Percentiles rank a stretch among this genome's conserved stretches.
These are phyloP conservation scores for Penicillium paxilli DNA, from an alignment of 495 filamentous ascomycete genomes.

Conservation along the genomic window DNA sequence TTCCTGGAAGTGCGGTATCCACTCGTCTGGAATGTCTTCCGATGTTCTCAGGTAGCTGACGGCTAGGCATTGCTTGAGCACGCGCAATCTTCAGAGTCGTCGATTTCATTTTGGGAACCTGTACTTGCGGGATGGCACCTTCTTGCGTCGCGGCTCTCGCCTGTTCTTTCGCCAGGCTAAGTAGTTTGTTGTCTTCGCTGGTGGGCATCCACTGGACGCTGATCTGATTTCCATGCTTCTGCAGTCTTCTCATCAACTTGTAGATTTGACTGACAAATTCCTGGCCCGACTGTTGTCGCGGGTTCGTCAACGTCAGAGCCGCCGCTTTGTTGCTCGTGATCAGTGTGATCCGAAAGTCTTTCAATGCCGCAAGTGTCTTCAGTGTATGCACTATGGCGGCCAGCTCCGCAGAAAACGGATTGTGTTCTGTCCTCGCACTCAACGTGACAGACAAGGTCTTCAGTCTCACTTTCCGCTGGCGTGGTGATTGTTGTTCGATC, in stretches of 20 bases:
- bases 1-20: constrained; percentile 31
- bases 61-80: constrained; percentile 6
- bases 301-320: constrained; percentile 19
- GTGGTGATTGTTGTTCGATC: constrained; percentile 4
- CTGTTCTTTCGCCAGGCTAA: constrained; percentile 24
- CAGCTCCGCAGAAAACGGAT: constrained; percentile 18
- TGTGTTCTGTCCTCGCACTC: constrained; percentile 11
- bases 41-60: constrained; percentile 9
- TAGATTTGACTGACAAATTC: constrained; percentile 17
- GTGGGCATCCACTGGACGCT: constrained; percentile 10
- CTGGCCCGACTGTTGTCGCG: constrained; percentile 20
- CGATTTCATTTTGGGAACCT: constrained; percentile 7
- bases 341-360: constrained; percentile 14
- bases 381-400: constrained; percentile 19
- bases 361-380: constrained; percentile 8
- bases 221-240: constrained; percentile 18
- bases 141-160: constrained; percentile 14
- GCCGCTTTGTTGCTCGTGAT: constrained; percentile 25
- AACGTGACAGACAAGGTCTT: constrained; percentile 11
- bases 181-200: constrained; percentile 19
- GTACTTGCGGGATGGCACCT: constrained; percentile 9
- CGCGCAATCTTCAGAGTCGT: constrained; percentile 1
- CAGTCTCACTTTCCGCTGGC: constrained; percentile 9
- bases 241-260: constrained; percentile 22
- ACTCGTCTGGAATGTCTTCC: constrained; percentile 27